Percentiles rank a stretch among this genome's conserved stretches.
phyloP scores from a whole-genome alignment of 2,329 filamentous ascomycete genomes.

The Alternaria ventricosa region DNA sequence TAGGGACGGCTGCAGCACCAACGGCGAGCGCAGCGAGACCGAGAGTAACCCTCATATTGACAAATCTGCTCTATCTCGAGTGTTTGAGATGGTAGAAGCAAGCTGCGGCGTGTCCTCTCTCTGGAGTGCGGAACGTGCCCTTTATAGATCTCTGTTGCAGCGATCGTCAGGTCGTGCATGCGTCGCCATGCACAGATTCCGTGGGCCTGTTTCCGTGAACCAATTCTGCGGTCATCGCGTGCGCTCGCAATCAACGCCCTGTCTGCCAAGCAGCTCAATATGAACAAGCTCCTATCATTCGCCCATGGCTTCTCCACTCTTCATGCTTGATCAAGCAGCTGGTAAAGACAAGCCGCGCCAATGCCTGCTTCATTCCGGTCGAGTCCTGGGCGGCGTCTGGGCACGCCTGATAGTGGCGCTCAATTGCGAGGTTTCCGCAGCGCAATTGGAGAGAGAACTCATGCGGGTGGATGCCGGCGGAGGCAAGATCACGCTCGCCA shows the following conservation, averaged over 20 bases:
- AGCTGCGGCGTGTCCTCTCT: neutral
- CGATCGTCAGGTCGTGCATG: neutral
- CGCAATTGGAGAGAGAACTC: neutral
- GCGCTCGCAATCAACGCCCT: neutral
- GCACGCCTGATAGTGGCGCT: constrained; percentile 20
- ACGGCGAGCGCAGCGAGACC: constrained; percentile 29
- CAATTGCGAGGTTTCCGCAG: neutral
- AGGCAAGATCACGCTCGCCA: neutral
- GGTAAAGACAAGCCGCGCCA: constrained; percentile 1
- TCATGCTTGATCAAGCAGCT: neutral
- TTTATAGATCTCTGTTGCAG: neutral
- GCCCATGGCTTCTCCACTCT: neutral
- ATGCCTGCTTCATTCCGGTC: constrained; percentile 7
- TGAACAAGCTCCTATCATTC: constrained; percentile 1
- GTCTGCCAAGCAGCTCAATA: neutral
- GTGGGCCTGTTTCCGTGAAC: neutral
- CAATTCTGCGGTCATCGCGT: neutral
- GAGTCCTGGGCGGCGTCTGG: constrained; percentile 20
- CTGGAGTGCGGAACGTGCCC: neutral
- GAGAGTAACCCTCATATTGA: constrained; percentile 31
- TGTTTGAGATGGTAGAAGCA: neutral
- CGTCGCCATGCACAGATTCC: neutral
- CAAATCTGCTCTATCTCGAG: neutral
- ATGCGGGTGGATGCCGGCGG: neutral
- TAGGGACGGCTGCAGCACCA: constrained; percentile 22